A percentile compares a stretch with the other conserved stretches of the same genome.
Evolutionary conservation across 2,329 filamentous ascomycete species (phyloP).

Genomic region (Acrocalymma vagum): DNA sequence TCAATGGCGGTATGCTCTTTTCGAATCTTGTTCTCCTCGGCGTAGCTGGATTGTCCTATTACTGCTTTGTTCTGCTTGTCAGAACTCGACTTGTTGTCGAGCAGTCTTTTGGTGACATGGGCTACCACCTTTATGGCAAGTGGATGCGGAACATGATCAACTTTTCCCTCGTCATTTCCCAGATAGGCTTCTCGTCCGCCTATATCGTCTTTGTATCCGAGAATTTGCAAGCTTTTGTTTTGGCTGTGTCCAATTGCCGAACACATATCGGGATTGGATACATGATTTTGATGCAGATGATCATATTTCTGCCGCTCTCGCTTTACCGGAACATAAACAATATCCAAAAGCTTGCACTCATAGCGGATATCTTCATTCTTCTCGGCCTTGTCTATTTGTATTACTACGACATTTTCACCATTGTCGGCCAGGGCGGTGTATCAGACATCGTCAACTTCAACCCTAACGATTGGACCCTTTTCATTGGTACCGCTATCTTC

Average conservation of each 20-base stretch:
- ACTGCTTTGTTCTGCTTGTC: slow-evolving; percentile 95
- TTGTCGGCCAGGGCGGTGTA: slow-evolving; percentile 75
- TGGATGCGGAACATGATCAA: slow-evolving; percentile 91
- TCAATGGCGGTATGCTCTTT: slow-evolving; percentile 98
- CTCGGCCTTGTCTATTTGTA: slow-evolving; percentile 92
- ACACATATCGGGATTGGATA: slow-evolving; percentile 85
- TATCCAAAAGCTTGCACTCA: slow-evolving; percentile 90
- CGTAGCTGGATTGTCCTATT: slow-evolving; percentile 89
- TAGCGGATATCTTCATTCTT: slow-evolving; percentile 94
- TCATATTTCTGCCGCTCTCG: slow-evolving; percentile 93
- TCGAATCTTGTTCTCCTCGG: slow-evolving; percentile 89
- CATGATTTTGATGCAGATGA: slow-evolving; percentile 92
- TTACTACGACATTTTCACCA: slow-evolving; percentile 90
- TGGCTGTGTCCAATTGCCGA: slow-evolving; percentile 88
- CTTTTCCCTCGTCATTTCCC: slow-evolving; percentile 90
- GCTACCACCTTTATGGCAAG: slow-evolving; percentile 87
- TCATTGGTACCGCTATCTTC: slow-evolving; percentile 98
- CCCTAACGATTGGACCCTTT: slow-evolving; percentile 89
- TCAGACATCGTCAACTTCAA: slow-evolving; percentile 94
- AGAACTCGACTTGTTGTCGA: slow-evolving; percentile 84
- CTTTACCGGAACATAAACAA: slow-evolving; percentile 97
- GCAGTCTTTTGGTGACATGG: slow-evolving; percentile 98
- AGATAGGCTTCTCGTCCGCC: slow-evolving; percentile 92
- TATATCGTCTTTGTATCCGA: slow-evolving; percentile 98
- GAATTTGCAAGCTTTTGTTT: slow-evolving; percentile 92